These are phyloP conservation scores for Arabidopsis hybrid DNA, from an alignment of 441 rosid species.

Conservation along the genomic window DNA sequence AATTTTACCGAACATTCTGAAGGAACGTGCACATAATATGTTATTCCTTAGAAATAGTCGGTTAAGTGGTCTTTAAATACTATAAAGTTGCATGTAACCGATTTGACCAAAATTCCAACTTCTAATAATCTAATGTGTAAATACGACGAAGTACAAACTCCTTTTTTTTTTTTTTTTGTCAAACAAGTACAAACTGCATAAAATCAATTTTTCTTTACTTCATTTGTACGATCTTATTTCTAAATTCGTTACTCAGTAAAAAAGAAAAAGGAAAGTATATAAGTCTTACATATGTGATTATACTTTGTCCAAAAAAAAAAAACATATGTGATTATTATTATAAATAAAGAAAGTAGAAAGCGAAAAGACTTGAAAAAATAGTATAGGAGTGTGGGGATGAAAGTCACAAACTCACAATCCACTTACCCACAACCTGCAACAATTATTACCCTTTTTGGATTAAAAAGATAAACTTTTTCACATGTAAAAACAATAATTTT, in stretches of 20 bases:
- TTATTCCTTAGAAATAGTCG: too few relatives aligned
- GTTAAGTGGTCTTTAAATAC: too few relatives aligned
- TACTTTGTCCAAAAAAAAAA: too few relatives aligned
- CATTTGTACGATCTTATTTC: background rate
- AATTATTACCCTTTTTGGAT: conserved; percentile 40
- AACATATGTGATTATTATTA: conserved; percentile 27
- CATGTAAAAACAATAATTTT: conserved; percentile 23
- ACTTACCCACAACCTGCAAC: conserved; percentile 42
- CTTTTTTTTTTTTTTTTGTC: too few relatives aligned
- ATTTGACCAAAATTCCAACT: background rate
- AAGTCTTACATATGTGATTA: background rate
- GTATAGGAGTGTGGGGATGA: conserved; percentile 34
- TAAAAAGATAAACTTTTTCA: conserved; percentile 31
- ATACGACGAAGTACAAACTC: background rate
- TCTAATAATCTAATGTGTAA: conserved; percentile 5
- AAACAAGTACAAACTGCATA: background rate
- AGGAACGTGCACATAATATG: too few relatives aligned
- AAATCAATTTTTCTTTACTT: background rate
- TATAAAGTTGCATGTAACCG: too few relatives aligned
- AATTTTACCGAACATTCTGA: too few relatives aligned
- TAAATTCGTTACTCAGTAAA: background rate
- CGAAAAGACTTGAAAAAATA: conserved; percentile 33
- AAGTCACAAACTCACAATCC: conserved; percentile 36
- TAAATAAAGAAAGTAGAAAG: conserved; percentile 40
- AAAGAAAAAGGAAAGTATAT: background rate